Evolutionary conservation across 306 rosid species (phyloP).

Genomic region (Senna siamea): DNA sequence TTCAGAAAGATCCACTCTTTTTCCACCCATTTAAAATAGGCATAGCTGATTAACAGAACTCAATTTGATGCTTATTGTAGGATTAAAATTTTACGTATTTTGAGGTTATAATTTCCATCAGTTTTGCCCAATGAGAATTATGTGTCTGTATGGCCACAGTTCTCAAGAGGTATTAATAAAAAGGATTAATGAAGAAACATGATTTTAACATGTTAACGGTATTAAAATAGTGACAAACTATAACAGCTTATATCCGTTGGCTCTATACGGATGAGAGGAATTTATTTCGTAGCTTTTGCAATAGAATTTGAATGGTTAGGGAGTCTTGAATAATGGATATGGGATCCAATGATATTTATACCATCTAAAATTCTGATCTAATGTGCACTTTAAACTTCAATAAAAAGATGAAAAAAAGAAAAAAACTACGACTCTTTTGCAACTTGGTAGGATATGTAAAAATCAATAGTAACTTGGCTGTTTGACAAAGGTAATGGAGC

Average conservation of each 20-base stretch:
- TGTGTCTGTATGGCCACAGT: not conserved
- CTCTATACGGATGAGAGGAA: not conserved
- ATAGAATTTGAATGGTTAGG: not conserved
- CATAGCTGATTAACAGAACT: not conserved
- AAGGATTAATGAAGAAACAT: not conserved
- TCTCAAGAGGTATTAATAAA: not conserved
- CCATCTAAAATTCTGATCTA: slow-evolving; percentile 11
- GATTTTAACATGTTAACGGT: not conserved
- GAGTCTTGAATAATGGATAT: not conserved
- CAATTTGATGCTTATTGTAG: not conserved
- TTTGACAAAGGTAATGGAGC: not conserved
- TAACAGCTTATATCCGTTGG: not conserved
- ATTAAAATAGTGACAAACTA: not conserved
- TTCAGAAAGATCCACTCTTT: not conserved
- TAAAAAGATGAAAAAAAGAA: too few species aligned
- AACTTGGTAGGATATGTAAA: not conserved
- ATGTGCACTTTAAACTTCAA: not conserved
- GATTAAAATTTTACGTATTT: not conserved
- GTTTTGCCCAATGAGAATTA: not conserved
- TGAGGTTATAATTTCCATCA: not conserved
- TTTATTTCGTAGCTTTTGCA: not conserved
- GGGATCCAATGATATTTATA: not conserved
- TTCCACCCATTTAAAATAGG: not conserved
- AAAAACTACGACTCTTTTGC: not conserved
- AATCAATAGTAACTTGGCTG: not conserved